Percentiles rank a stretch among this genome's conserved stretches.
phyloP scores from a whole-genome alignment of 2,329 filamentous ascomycete genomes.

The Penicillium occitanis region DNA sequence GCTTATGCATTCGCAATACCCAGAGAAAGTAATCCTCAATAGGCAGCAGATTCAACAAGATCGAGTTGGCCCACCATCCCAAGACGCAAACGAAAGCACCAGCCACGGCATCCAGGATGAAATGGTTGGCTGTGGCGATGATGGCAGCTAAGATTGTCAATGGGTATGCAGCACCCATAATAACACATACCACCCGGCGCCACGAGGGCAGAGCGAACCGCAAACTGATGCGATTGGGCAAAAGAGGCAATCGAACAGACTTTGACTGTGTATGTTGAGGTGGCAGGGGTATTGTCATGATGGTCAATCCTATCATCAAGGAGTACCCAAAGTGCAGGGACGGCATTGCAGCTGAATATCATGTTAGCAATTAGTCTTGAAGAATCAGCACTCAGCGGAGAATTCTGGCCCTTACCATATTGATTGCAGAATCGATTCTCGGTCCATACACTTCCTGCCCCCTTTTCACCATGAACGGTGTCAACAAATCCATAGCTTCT shows the following conservation, averaged over 20 bases:
- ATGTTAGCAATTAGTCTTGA: background rate
- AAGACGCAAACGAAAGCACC: conserved; percentile 64
- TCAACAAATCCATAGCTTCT: conserved; percentile 61
- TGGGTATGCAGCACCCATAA: conserved; percentile 63
- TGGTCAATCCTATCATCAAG: conserved; percentile 68
- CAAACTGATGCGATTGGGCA: conserved; percentile 24
- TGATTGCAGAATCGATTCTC: conserved; percentile 74
- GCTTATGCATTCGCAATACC: conserved; percentile 65
- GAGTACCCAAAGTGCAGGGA: conserved; percentile 75
- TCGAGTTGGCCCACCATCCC: conserved; percentile 58
- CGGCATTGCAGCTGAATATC: conserved; percentile 64
- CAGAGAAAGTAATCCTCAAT: conserved; percentile 69
- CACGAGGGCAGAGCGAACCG: conserved; percentile 48
- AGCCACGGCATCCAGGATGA: conserved; percentile 69
- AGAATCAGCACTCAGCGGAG: background rate
- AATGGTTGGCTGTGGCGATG: conserved; percentile 70
- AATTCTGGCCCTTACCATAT: conserved; percentile 55
- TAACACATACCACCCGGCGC: conserved; percentile 52
- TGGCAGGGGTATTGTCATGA: conserved; percentile 64
- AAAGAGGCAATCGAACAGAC: conserved; percentile 34
- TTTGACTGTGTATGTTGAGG: conserved; percentile 51
- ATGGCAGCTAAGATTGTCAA: conserved; percentile 65
- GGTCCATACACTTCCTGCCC: conserved; percentile 69
- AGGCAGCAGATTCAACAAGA: conserved; percentile 63
- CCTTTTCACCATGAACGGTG: conserved; percentile 57